Evolutionary conservation across 2,329 filamentous ascomycete species (phyloP).

Genomic region (Geosmithia putterillii): DNA sequence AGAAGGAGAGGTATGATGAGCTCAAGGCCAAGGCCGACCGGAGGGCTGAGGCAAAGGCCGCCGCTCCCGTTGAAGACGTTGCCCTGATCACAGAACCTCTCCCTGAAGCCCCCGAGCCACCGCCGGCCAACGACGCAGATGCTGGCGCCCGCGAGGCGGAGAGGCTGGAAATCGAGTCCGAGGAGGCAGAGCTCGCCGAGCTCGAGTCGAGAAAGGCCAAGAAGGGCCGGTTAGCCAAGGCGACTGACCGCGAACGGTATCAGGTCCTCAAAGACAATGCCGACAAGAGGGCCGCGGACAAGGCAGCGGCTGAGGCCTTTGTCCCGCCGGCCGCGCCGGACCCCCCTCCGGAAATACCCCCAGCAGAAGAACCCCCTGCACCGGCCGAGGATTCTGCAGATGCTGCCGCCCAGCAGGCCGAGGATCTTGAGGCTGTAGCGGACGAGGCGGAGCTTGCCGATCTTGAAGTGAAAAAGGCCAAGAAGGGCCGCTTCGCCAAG

Average conservation of each 20-base stretch:
- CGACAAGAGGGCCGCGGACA: conserved; percentile 9
- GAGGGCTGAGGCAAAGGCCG: conserved; percentile 18
- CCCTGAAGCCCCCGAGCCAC: conserved; percentile 12
- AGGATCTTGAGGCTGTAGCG: conserved; percentile 9
- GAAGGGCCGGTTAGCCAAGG: conserved; percentile 9
- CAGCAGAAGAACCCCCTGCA: conserved; percentile 9
- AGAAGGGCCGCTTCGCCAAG: conserved; percentile 10
- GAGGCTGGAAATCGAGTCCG: conserved; percentile 8
- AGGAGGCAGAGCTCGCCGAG: conserved; percentile 3
- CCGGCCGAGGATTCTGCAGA: conserved; percentile 6
- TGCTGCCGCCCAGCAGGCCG: conserved; percentile 18
- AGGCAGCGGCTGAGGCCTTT: background rate
- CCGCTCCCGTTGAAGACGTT: conserved; percentile 13
- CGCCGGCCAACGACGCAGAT: conserved; percentile 10
- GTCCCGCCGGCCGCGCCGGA: background rate
- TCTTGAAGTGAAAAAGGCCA: conserved; percentile 17
- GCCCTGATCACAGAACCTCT: no score
- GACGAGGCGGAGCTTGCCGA: conserved; percentile 12
- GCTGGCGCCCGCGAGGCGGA: conserved; percentile 4
- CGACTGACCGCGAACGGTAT: conserved; percentile 14
- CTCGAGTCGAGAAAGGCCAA: conserved; percentile 18
- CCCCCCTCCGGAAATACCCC: background rate
- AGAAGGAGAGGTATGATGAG: conserved; percentile 9
- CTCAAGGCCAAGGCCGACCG: conserved; percentile 11
- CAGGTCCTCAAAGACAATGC: conserved; percentile 6